Base-by-base conservation (phyloP, 2,329 filamentous ascomycete genomes). In the Aspergillus ustus region DNA sequence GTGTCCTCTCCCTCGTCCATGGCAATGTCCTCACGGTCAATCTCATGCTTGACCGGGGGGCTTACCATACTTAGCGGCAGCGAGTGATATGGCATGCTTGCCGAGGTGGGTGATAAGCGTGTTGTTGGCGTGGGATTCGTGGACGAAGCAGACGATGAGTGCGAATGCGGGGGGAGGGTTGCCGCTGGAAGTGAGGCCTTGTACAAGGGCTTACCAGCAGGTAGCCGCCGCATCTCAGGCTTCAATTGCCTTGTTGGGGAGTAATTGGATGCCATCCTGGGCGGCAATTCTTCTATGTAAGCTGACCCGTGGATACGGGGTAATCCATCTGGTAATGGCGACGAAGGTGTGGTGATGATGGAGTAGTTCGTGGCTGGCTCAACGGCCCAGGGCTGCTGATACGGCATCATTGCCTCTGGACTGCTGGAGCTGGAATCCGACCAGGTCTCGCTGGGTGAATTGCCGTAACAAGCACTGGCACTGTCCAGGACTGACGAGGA, bases 1-100 rank as follows among this genome's bases (percentile, higher is more conserved):
- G 60, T 66, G 20, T 72, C 75, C 37, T 74, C 72, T 15, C 51
- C 67, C 15, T 66, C 66, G 15, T 66, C 65, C 19, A 60, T 53
- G 51, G 60, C 57, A 69, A 37, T 67, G 40, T 75, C 75, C 15
- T 71, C 70, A 25, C 31, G 57, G n/a, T 66, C 66, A 28, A 46
- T 19, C 22, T 50, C 54, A 2, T 54, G 46, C 19, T 52, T 60
- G 22, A 61, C 59, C 45, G 57, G 51, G 40, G 64, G 56, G 45
- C 62, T 64, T 13, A 62, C 37, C 22, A 63, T 57, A 40, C 53
- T 55, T 40, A 62, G 61, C 7, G 61, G 61, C 19, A 61, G 50
- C 13, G 68, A 60, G 6, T 66, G 70, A 25, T 64, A 63, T 31
- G 72, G 69, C n/a, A 67, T 67, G 9, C 54, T 63, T 8, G 72